Conservation (phyloP, 495 filamentous ascomycete species). For the Paragyromitra xinjiangensis region DNA sequence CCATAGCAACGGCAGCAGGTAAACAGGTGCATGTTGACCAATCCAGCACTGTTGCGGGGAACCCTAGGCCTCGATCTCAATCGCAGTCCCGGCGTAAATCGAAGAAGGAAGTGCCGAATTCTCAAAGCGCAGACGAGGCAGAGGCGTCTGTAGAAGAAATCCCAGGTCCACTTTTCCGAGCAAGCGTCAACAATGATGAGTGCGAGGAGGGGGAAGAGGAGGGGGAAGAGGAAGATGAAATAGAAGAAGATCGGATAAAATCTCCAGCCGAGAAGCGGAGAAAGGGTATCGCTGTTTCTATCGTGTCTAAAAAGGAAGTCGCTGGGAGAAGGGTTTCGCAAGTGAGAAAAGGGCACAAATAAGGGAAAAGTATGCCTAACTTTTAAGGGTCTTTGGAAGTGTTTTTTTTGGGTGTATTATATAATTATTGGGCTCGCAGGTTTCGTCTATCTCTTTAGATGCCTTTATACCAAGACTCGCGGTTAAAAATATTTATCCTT, state of each 20-base stretch:
- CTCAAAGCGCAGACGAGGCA: slow-evolving; percentile 38
- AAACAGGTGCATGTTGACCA: slow-evolving; percentile 16
- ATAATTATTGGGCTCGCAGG: not conserved
- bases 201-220: not conserved
- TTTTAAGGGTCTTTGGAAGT: not conserved
- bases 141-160: not conserved
- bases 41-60: not conserved
- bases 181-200: not conserved
- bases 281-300: slow-evolving; percentile 2
- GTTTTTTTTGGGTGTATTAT: not conserved
- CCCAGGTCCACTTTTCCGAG: not conserved
- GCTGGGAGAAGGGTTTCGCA: slow-evolving; percentile 11
- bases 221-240: slow-evolving; percentile 58
- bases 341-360: slow-evolving; percentile 28
- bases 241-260: slow-evolving; percentile 49
- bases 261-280: slow-evolving; percentile 45
- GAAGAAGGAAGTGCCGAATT: slow-evolving; percentile 35
- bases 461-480: not conserved
- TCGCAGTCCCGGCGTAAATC: not conserved
- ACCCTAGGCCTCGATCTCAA: not conserved
- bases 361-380: not conserved
- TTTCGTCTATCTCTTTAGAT: not conserved
- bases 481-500: not conserved
- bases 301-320: slow-evolving; percentile 14
- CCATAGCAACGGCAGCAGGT: not conserved